Evolutionary conservation across 75 land plant genomes (phyloP).

Genomic region (Cryptomeria japonica): DNA sequence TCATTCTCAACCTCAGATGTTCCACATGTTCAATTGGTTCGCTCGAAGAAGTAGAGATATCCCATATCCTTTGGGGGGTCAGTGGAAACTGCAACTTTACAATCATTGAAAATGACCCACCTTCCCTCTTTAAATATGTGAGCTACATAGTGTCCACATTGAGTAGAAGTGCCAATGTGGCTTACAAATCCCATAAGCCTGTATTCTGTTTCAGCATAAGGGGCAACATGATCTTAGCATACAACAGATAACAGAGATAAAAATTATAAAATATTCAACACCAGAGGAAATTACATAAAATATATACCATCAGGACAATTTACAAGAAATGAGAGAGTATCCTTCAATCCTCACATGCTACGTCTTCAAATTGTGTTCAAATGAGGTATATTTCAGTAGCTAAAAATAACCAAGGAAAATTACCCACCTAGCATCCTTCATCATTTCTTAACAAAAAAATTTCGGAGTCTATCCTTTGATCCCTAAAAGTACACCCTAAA

Average conservation of each 20-base stretch:
- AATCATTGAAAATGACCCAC: slow-evolving; percentile 97
- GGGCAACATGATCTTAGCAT: not conserved
- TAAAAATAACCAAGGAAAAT: not conserved
- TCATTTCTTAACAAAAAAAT: not conserved
- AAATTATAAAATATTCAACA: not conserved
- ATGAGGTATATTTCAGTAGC: not conserved
- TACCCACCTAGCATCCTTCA: not conserved
- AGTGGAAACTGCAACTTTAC: slow-evolving; percentile 85
- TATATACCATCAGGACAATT: not conserved
- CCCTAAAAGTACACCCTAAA: not conserved
- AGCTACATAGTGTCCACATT: slow-evolving; percentile 98
- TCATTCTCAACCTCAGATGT: not conserved
- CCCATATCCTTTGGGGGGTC: slow-evolving; percentile 99
- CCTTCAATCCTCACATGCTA: not conserved
- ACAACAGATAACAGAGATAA: not conserved
- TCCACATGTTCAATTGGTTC: slow-evolving; percentile 15
- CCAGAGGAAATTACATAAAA: not conserved
- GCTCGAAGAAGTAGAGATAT: slow-evolving; percentile 92
- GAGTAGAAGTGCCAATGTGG: slow-evolving; percentile 98
- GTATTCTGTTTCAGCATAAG: slow-evolving; percentile 61
- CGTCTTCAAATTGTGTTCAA: not conserved
- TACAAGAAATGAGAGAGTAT: not conserved
- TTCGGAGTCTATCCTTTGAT: not conserved
- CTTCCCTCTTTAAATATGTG: slow-evolving; percentile 85
- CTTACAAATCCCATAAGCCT: slow-evolving; percentile 87